Evolutionary conservation across 2,329 filamentous ascomycete species (phyloP).

Genomic region (Exophiala aquamarina): DNA sequence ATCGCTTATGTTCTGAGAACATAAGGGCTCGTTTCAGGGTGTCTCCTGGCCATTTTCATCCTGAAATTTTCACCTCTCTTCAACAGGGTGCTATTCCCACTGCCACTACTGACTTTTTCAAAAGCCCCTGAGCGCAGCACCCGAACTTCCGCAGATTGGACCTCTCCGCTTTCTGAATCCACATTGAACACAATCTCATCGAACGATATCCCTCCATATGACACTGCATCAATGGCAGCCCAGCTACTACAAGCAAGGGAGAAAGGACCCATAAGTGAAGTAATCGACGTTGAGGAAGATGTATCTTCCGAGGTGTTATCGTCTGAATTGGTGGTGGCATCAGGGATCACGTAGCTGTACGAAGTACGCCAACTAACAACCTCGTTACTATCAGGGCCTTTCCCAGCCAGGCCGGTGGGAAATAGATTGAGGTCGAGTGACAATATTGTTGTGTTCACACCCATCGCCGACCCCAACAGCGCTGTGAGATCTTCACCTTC

Average conservation of each 20-base stretch:
- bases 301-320: too few species aligned
- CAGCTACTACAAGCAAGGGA: neutral
- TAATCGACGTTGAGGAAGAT: too few species aligned
- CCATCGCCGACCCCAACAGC: neutral
- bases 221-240: neutral
- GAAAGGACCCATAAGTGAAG: neutral
- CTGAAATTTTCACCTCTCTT: too few species aligned
- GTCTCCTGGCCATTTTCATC: too few species aligned
- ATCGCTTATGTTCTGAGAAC: too few species aligned
- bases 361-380: neutral
- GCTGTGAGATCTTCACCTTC: neutral
- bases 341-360: neutral
- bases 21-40: too few species aligned
- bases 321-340: neutral
- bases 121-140: neutral
- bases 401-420: neutral
- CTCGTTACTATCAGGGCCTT: neutral
- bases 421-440: neutral
- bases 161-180: neutral
- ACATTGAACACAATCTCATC: neutral
- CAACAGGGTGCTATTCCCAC: too few species aligned
- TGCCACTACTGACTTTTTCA: neutral
- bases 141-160: neutral
- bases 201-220: neutral
- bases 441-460: neutral